Conservation (phyloP, 2,329 filamentous ascomycete genomes). For the Daldinia sp. region DNA sequence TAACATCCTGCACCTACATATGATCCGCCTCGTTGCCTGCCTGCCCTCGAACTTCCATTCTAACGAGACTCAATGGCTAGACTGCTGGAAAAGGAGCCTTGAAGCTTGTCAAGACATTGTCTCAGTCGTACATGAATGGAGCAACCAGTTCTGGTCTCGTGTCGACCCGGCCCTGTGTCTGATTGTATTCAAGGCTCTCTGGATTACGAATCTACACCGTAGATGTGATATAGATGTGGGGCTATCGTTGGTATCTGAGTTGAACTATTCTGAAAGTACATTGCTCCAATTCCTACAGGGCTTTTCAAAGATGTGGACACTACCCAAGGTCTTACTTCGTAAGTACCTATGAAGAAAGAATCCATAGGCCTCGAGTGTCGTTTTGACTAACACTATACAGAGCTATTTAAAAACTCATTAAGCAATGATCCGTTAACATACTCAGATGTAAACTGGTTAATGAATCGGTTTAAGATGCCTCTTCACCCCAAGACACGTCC, state of each 20-base stretch:
- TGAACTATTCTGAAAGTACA: slow-evolving; percentile 31
- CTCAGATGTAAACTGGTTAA: slow-evolving; percentile 25
- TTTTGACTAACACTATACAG: slow-evolving; percentile 21
- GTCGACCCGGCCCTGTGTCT: slow-evolving; percentile 50
- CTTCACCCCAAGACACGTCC: slow-evolving; percentile 36
- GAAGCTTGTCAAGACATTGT: slow-evolving; percentile 47
- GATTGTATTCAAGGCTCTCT: slow-evolving; percentile 44
- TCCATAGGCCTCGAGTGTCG: not conserved
- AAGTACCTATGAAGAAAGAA: not conserved
- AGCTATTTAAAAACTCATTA: slow-evolving; percentile 23
- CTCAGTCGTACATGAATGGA: slow-evolving; percentile 45
- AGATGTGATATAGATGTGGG: slow-evolving; percentile 22
- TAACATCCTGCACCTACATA: slow-evolving; percentile 42
- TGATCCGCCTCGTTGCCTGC: slow-evolving; percentile 35
- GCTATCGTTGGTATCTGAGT: slow-evolving; percentile 11
- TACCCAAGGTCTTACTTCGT: slow-evolving; percentile 39
- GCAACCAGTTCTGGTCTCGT: slow-evolving; percentile 42
- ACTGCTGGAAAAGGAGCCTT: slow-evolving; percentile 44
- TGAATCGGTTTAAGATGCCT: slow-evolving; percentile 36
- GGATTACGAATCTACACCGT: slow-evolving; percentile 45
- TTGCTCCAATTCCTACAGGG: slow-evolving; percentile 39
- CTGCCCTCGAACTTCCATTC: slow-evolving; percentile 26
- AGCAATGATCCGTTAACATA: slow-evolving; percentile 27
- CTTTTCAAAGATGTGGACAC: slow-evolving; percentile 38
- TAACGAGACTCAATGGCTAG: slow-evolving; percentile 38